Conservation (phyloP, 2,329 filamentous ascomycete genomes). For the Magnaporthiopsis incrustans region DNA sequence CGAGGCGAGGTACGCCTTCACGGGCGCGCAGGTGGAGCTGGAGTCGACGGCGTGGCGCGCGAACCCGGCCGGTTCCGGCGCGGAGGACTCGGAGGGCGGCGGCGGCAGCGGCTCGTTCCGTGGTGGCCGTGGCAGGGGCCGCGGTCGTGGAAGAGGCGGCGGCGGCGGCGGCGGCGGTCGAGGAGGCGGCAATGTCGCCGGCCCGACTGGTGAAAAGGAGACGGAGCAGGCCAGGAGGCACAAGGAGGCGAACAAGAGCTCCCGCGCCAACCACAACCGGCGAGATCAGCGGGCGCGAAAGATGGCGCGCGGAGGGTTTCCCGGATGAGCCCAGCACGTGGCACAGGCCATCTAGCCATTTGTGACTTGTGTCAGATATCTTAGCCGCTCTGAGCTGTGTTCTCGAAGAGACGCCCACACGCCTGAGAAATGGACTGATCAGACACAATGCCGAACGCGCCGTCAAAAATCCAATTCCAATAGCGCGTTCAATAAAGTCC, state of each 20-base stretch:
- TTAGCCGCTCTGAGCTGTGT: too few relatives aligned
- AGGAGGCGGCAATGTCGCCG: conserved; percentile 51
- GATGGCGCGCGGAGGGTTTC: conserved; percentile 49
- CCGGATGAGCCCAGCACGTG: conserved; percentile 11
- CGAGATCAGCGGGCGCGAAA: conserved; percentile 61
- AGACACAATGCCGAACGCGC: too few relatives aligned
- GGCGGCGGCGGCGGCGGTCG: conserved; percentile 41
- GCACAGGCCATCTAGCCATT: too few relatives aligned
- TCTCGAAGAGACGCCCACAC: too few relatives aligned
- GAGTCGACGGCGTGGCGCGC: conserved; percentile 57
- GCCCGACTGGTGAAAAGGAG: conserved; percentile 58
- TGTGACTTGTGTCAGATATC: too few relatives aligned
- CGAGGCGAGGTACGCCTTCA: conserved; percentile 62
- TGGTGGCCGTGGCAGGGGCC: conserved; percentile 34
- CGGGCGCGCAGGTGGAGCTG: conserved; percentile 58
- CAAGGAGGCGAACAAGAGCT: conserved; percentile 78
- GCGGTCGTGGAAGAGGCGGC: conserved; percentile 37
- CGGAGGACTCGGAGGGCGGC: conserved; percentile 47
- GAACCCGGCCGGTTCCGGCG: conserved; percentile 43
- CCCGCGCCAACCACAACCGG: conserved; percentile 78
- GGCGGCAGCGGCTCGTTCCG: conserved; percentile 23
- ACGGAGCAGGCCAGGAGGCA: conserved; percentile 62
- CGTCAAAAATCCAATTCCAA: too few relatives aligned
- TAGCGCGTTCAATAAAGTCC: too few relatives aligned
- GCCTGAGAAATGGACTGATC: too few relatives aligned